These are phyloP conservation scores for Backusella liffmaniae DNA, from an alignment of 192 early-diverging fungal genomes.

Conservation along the genomic window DNA sequence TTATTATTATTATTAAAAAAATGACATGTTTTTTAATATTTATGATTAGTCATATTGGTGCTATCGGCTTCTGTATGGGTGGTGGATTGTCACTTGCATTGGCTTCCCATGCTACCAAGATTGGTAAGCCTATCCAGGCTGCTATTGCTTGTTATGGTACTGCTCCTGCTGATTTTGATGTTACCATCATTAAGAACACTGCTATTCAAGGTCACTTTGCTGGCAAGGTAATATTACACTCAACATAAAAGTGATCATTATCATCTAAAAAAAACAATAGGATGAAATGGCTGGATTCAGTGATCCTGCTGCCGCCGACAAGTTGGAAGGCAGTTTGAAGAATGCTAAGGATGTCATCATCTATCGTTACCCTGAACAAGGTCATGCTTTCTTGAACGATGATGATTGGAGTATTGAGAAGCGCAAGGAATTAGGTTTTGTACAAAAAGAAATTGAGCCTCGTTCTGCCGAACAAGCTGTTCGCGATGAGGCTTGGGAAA, in stretches of 20 bases:
- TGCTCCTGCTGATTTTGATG: constrained; percentile 19
- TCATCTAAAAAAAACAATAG: constrained; percentile 5
- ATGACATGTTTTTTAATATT: background rate
- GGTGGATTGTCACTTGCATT: constrained; percentile 45
- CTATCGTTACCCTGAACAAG: constrained; percentile 36
- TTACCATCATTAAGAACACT: constrained; percentile 24
- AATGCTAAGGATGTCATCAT: constrained; percentile 19
- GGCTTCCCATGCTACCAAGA: constrained; percentile 29
- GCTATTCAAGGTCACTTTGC: constrained; percentile 35
- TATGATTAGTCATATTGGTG: constrained; percentile 37
- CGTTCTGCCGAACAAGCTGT: constrained; percentile 27
- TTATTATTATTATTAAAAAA: no score
- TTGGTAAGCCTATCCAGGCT: constrained; percentile 22
- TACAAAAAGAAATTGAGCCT: constrained; percentile 27
- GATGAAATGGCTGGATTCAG: constrained; percentile 31
- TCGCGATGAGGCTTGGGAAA: constrained; percentile 27
- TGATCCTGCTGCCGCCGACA: constrained; percentile 28
- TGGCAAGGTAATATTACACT: constrained; percentile 13
- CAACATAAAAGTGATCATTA: background rate
- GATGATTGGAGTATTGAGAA: constrained; percentile 30
- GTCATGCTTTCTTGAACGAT: constrained; percentile 42
- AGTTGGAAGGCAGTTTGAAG: constrained; percentile 18
- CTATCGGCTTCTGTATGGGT: constrained; percentile 54
- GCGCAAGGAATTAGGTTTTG: constrained; percentile 38
- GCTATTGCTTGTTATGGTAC: constrained; percentile 37